A percentile compares a stretch with the other conserved stretches of the same genome.
phyloP scores from a whole-genome alignment of 345 rosid genomes.

The Rhodamnia argentea region DNA sequence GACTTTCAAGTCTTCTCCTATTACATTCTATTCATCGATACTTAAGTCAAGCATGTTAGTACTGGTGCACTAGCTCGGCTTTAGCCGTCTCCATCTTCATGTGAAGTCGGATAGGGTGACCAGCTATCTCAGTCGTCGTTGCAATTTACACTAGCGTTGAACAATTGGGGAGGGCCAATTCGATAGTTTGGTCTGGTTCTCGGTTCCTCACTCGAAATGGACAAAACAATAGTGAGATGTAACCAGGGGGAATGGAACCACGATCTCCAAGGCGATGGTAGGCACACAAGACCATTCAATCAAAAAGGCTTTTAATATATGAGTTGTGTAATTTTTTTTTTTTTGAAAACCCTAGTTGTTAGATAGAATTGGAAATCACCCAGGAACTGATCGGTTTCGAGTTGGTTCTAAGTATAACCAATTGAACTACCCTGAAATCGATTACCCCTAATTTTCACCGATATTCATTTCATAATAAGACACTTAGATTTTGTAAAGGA shows the following conservation, averaged over 20 bases:
- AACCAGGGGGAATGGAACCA: not conserved
- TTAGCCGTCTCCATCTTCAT: not conserved
- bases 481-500: not conserved
- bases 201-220: not conserved
- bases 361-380: not conserved
- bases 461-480: not conserved
- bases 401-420: not conserved
- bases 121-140: not conserved
- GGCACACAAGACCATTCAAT: not conserved
- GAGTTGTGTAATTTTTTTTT: no score
- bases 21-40: not conserved
- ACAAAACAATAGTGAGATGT: not conserved
- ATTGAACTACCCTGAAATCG: not conserved
- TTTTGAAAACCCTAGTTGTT: not conserved
- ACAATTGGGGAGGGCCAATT: not conserved
- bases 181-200: not conserved
- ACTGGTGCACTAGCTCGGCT: not conserved
- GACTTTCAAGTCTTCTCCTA: not conserved
- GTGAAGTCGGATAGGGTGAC: not conserved
- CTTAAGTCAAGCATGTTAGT: not conserved
- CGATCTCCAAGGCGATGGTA: not conserved
- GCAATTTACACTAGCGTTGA: not conserved
- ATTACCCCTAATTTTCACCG: not conserved
- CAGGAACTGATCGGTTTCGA: not conserved
- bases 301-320: no score